Base-by-base conservation (phyloP, 352 stramenopile genomes). In the Phytophthora sp. region DNA sequence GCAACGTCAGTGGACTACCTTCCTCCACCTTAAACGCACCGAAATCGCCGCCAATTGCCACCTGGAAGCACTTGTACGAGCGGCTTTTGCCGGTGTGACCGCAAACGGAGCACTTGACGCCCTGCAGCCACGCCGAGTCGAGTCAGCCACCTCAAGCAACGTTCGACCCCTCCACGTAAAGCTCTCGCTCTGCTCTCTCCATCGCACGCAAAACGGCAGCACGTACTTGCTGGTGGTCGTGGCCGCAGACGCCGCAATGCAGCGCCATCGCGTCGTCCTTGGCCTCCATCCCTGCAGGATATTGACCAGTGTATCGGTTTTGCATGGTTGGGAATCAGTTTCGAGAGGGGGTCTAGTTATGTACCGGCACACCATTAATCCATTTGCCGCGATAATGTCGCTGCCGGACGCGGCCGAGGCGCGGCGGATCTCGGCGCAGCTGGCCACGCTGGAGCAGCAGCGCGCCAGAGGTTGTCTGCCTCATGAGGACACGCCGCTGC, bases 81-180 rank as follows among this genome's bases (percentile, higher is more conserved):
- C 79, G 74, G 54, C 83, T 89, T 69, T 87, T 89, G 61, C 83
- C 83, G 0, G 56, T 87, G 55, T 92, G 83, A 5, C 83, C 83
- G 46, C 83, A 92, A 41, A 92, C 62, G 3, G 61, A 31, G 60
- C 80, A 92, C 55, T 88, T 90, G 24, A 71, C 38, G 17, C 70
- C 75, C 83, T 92, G 30, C 30, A 49, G n/a, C 9, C 10, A 38
- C 17, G 27, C n/a, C n/a, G n/a, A n/a, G n/a, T n/a, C n/a, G n/a
- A n/a, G n/a, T n/a, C n/a, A n/a, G n/a, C n/a, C n/a, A n/a, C n/a
- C n/a, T n/a, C n/a, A 51, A 24, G n/a, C 43, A 54, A 24, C 32
- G 5, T 32, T 53, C 12, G n/a, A 42, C 53, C 15, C 11, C 9
- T 62, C 18, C 13, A 57, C 38, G 48, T n/a, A 28, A 4, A 60